Conservation (phyloP, 257 asterid genomes). For the Ilex asprella region DNA sequence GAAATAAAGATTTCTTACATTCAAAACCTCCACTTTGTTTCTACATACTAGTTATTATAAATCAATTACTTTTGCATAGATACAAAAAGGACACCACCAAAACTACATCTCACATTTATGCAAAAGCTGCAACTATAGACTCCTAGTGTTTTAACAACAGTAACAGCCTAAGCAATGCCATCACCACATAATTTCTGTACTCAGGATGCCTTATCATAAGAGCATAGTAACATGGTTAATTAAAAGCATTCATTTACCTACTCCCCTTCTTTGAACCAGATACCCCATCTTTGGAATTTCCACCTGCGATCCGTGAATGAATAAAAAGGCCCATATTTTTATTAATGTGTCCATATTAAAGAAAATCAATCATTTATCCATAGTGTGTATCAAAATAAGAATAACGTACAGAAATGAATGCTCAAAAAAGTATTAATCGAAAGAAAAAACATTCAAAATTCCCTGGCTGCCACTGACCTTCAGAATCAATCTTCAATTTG, state of each 20-base stretch:
- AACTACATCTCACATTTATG: too few species aligned
- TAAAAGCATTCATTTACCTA: slow-evolving; percentile 97
- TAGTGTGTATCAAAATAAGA: slow-evolving; percentile 16
- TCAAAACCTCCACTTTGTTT: too few species aligned
- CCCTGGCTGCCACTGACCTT: slow-evolving; percentile 51
- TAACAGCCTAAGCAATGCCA: slow-evolving; percentile 28
- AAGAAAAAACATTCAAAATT: slow-evolving; percentile 9
- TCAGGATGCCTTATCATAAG: slow-evolving; percentile 41
- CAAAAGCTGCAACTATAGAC: slow-evolving; percentile 5
- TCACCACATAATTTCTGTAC: slow-evolving; percentile 25
- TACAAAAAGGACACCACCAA: too few species aligned
- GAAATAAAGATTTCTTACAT: too few species aligned
- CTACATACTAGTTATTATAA: too few species aligned
- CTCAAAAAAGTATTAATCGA: slow-evolving; percentile 12
- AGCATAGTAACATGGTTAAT: slow-evolving; percentile 58
- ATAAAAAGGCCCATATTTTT: slow-evolving; percentile 92
- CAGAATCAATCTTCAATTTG: slow-evolving; percentile 46
- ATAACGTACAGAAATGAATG: not conserved
- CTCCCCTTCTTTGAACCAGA: slow-evolving; percentile 99
- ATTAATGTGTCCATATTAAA: slow-evolving; percentile 66
- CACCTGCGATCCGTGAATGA: slow-evolving; percentile 99
- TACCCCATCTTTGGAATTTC: slow-evolving; percentile 99
- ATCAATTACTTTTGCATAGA: too few species aligned
- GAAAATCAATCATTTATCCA: slow-evolving; percentile 56
- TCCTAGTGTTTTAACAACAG: slow-evolving; percentile 14